Conservation (phyloP, 2,329 filamentous ascomycete genomes). For the Phyllosticta citriasiana region DNA sequence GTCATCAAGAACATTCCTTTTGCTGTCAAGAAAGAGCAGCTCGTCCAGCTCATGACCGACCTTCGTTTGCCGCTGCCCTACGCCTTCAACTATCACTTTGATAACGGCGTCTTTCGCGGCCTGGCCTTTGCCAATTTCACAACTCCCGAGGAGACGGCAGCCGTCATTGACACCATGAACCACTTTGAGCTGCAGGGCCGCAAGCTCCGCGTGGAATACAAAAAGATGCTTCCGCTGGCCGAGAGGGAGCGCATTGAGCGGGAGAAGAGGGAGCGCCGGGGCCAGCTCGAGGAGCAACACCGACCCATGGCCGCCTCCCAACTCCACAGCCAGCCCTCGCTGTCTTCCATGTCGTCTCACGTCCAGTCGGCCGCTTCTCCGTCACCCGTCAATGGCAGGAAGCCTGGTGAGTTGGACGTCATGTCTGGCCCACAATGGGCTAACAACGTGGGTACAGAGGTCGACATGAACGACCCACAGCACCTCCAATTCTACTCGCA, state of each 20-base stretch:
- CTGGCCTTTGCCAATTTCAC: slow-evolving; percentile 98
- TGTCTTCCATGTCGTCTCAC: slow-evolving; percentile 64
- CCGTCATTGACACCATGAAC: slow-evolving; percentile 89
- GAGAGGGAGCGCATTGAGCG: slow-evolving; percentile 93
- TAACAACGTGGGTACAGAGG: slow-evolving; percentile 42
- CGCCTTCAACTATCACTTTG: slow-evolving; percentile 99
- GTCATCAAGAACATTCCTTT: slow-evolving; percentile 99
- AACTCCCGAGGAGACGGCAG: slow-evolving; percentile 82
- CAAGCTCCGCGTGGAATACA: slow-evolving; percentile 94
- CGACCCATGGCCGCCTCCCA: slow-evolving; percentile 55
- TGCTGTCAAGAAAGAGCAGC: slow-evolving; percentile 91
- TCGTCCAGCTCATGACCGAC: slow-evolving; percentile 88
- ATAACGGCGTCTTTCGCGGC: slow-evolving; percentile 92
- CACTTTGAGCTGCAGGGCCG: slow-evolving; percentile 90
- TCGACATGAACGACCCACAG: slow-evolving; percentile 85
- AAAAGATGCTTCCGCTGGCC: slow-evolving; percentile 95
- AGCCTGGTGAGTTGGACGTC: slow-evolving; percentile 26
- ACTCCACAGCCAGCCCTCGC: slow-evolving; percentile 75
- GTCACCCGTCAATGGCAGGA: slow-evolving; percentile 55
- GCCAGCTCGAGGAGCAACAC: slow-evolving; percentile 95
- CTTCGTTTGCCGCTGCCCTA: slow-evolving; percentile 90
- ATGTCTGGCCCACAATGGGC: background rate
- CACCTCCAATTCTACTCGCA: slow-evolving; percentile 86
- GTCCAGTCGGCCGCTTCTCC: slow-evolving; percentile 49
- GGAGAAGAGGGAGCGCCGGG: slow-evolving; percentile 90